Percentiles rank a stretch among this genome's conserved stretches.
phyloP scores from a whole-genome alignment of 345 rosid species.

The Brassica rapa region DNA sequence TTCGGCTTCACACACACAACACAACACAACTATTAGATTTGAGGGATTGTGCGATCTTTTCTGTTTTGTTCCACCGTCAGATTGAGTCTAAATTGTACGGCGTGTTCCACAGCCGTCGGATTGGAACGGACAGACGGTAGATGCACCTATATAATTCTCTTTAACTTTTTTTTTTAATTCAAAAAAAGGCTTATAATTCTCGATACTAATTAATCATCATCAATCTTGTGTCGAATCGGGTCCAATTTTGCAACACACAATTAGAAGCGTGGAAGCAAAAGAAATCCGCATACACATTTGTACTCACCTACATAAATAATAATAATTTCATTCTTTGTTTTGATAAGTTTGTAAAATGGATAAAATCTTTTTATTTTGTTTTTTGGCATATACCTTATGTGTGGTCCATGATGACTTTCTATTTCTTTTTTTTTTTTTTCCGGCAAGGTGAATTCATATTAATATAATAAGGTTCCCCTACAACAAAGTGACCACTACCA shows the following conservation, averaged over 20 bases:
- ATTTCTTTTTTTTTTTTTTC: too few species aligned
- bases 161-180: not conserved
- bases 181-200: not conserved
- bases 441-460: too few species aligned
- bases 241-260: not conserved
- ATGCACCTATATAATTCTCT: slow-evolving; percentile 20
- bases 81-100: slow-evolving; percentile 29
- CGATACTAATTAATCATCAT: not conserved
- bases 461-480: too few species aligned
- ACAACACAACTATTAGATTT: slow-evolving; percentile 28
- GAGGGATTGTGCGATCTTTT: slow-evolving; percentile 25
- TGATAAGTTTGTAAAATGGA: slow-evolving; percentile 2
- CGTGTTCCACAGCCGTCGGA: slow-evolving; percentile 23
- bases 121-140: slow-evolving; percentile 35
- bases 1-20: not conserved
- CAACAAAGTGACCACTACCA: too few species aligned
- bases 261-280: not conserved
- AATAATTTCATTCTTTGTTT: not conserved
- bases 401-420: slow-evolving; percentile 19
- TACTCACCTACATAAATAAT: not conserved
- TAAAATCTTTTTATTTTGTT: not conserved
- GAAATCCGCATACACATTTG: not conserved
- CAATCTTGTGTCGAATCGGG: not conserved
- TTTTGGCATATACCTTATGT: slow-evolving; percentile 11
- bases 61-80: slow-evolving; percentile 23